phyloP scores from a whole-genome alignment of 2,329 filamentous ascomycete species.

The Gliomastix tumulicola region DNA sequence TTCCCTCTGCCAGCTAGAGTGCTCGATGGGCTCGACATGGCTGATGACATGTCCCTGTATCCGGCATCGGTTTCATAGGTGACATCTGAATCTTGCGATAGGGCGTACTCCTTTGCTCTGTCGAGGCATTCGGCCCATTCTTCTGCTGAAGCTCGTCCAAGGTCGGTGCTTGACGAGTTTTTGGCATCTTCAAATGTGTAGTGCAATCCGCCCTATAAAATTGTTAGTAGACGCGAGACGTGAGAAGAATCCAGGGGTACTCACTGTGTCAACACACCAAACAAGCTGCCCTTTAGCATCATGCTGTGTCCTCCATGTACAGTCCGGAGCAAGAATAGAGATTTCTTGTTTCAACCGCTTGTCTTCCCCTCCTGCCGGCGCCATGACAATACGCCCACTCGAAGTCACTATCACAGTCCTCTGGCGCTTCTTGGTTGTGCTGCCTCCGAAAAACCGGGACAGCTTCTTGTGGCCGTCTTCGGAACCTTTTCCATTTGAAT shows the following conservation, averaged over 20 bases:
- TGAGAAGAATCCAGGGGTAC: slow-evolving; percentile 27
- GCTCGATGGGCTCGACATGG: slow-evolving; percentile 69
- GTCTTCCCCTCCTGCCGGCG: slow-evolving; percentile 86
- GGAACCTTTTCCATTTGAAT: slow-evolving; percentile 62
- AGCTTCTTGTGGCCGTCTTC: slow-evolving; percentile 80
- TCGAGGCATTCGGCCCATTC: slow-evolving; percentile 93
- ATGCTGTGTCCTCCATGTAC: slow-evolving; percentile 69
- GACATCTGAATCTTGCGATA: slow-evolving; percentile 62
- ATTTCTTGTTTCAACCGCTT: slow-evolving; percentile 93
- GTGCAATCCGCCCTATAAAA: slow-evolving; percentile 72
- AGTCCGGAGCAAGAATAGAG: slow-evolving; percentile 70
- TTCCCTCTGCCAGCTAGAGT: slow-evolving; percentile 57
- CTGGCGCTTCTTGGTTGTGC: slow-evolving; percentile 85
- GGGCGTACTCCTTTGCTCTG: slow-evolving; percentile 75
- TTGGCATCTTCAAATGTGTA: slow-evolving; percentile 94
- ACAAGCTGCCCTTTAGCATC: slow-evolving; percentile 83
- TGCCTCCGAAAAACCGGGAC: slow-evolving; percentile 87
- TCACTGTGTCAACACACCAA: slow-evolving; percentile 91
- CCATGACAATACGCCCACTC: slow-evolving; percentile 81
- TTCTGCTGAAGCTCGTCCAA: slow-evolving; percentile 63
- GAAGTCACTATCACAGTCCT: slow-evolving; percentile 93
- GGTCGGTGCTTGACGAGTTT: slow-evolving; percentile 49
- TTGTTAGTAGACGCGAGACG: slow-evolving; percentile 12
- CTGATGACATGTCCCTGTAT: slow-evolving; percentile 62
- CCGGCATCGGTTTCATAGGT: slow-evolving; percentile 61